Percentiles rank a stretch among this genome's conserved stretches.
These are phyloP conservation scores for Coemansia sp. DNA, from an alignment of 192 early-diverging fungal species.

Conservation along the genomic window DNA sequence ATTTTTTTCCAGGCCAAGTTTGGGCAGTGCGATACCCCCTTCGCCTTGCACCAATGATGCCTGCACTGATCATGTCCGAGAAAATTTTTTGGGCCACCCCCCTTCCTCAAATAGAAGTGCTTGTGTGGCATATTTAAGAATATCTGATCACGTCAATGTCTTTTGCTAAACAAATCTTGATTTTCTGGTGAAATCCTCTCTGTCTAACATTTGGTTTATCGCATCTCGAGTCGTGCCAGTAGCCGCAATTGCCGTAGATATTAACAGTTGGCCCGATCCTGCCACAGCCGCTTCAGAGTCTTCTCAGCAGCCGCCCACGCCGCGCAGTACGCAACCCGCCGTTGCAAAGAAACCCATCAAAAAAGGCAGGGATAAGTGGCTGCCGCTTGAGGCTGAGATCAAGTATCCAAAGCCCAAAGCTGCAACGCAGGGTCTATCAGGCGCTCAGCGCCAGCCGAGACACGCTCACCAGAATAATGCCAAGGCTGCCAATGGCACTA, in stretches of 20 bases:
- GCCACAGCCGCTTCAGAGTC: slow-evolving; percentile 44
- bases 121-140: neutral
- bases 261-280: slow-evolving; percentile 53
- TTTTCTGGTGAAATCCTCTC: neutral
- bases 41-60: neutral
- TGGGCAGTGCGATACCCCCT: neutral
- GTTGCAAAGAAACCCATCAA: slow-evolving; percentile 31
- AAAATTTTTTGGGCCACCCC: slow-evolving; percentile 1
- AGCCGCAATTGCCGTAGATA: slow-evolving; percentile 34
- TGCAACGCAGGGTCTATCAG: slow-evolving; percentile 22
- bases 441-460: slow-evolving; percentile 23
- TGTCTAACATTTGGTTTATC: neutral
- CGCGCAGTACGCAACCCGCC: slow-evolving; percentile 6
- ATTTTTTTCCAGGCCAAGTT: neutral
- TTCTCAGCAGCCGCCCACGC: slow-evolving; percentile 5
- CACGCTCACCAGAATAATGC: slow-evolving; percentile 17
- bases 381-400: slow-evolving; percentile 49
- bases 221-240: slow-evolving; percentile 2
- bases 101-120: neutral
- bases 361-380: slow-evolving; percentile 56
- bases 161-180: neutral
- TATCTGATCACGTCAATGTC: neutral
- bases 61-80: neutral
- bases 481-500: slow-evolving; percentile 8
- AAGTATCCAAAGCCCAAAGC: slow-evolving; percentile 48